Base-by-base conservation (phyloP, 768 basidiomycete species). In the Hygrocybe coccinea region DNA sequence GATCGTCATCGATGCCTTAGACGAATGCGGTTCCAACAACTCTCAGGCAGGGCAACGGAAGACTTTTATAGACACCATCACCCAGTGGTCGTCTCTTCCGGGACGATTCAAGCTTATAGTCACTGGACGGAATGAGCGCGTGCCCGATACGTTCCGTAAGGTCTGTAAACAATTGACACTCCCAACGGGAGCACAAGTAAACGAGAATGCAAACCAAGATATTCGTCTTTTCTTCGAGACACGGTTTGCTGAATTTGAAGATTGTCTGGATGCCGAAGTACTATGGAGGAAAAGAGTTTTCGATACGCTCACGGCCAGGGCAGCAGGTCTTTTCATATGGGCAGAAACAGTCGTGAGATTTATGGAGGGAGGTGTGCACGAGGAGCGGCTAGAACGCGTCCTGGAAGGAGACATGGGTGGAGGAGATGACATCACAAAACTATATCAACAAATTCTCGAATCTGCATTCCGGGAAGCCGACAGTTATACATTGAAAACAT, bases 261-360 rank as follows among this genome's bases (percentile, higher is more conserved):
- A 15, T 19, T 34, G 17, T n/a, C 44, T 19, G 17, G 9, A 11
- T n/a, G 2, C 17, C 52, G 10, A 34, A 15, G 45, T n/a, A 22
- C 45, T 22, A 33, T 46, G 6, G 8, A 52, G 71, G 34, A 64
- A 70, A n/a, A n/a, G n/a, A n/a, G 43, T 7, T 7, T 45, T 54
- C 22, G 41, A 29, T 21, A 22, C 2, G 53, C 19, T 54, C 12
- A 47, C 43, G 14, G 11, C 11, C 14, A 24, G 41, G 1, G 36
- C 51, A 7, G 51, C 51, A 9, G 51, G 51, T 38, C 38, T 52
- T 12, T 39, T 52, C 22, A 39, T 52, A 6, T 52, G 51, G 51
- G 51, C 51, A 29, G 17, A 19, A 10, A 52, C 51, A 11, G 38
- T 29, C 12, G 33, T 54, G 24, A 37, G 29, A 21, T 54, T 54